Evolutionary conservation across 2,329 filamentous ascomycete species (phyloP), one percentile per base, ranked within the genome.

Genomic region (Byssoonygena ceratinophila): DNA sequence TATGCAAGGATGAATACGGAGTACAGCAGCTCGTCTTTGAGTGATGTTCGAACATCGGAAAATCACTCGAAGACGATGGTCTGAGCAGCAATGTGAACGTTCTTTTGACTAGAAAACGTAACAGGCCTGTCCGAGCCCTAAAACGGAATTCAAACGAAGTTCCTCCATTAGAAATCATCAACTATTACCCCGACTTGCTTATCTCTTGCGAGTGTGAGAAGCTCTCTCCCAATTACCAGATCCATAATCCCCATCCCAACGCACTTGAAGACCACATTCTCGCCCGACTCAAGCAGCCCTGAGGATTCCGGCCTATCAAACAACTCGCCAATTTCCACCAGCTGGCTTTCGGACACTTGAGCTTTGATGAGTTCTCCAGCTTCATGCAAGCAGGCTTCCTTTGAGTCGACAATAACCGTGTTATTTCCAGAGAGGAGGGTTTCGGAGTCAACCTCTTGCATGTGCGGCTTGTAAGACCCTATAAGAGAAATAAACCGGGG

Each of bases 401-500:
- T 67, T 7, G 59, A 75, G 57, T 88, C 85, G 4, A 88, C 85
- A 4, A 87, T 76, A 23, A 88, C 74, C 12, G 79, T 81, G 0
- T 80, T 81, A 0, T 81, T 81, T 59, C 85, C 82, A 1, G 61
- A 75, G 11, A 71, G 60, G 7, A 74, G 54, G 1, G 71, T 73
- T 34, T 66, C 64, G 0, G 71, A 66, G 52, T 76, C 74, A 27
- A 77, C 60, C 56, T 77, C 75, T 52, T 69, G 66, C 75, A 77
- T 77, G 48, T 74, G 69, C 1, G 80, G 75, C 59, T 73, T 74
- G 57, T 76, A 79, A 5, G 76, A 78, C 1, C 76, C 76, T 57
- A 79, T 76, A 4, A 75, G 64, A 0, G 73, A 73, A 11, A 79
- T 68, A 54, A 75, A 77, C 9, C 71, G 64, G 0, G 46, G 62